Conservation (phyloP, 805 yeast genomes). For the Suhomyces tanzawaensis region DNA sequence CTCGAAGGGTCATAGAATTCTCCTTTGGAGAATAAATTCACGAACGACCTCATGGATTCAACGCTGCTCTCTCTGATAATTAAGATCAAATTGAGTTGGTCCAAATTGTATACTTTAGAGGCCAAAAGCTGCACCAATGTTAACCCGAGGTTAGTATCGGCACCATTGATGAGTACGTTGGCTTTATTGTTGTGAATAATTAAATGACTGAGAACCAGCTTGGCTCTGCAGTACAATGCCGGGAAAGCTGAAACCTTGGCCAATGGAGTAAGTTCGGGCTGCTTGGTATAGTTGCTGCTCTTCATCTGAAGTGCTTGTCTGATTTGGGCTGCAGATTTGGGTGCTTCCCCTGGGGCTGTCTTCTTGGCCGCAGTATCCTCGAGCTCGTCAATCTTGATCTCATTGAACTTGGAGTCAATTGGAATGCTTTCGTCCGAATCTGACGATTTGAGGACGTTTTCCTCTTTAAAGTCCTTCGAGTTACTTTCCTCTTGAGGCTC, state of each 20-base stretch:
- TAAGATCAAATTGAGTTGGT: slow-evolving; percentile 28
- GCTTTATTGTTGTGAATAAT: slow-evolving; percentile 17
- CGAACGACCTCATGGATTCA: slow-evolving; percentile 19
- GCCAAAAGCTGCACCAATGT: slow-evolving; percentile 34
- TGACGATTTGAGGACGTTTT: background rate
- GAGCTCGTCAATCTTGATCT: background rate
- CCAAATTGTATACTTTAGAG: slow-evolving; percentile 26
- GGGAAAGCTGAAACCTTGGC: slow-evolving; percentile 36
- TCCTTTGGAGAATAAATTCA: slow-evolving; percentile 17
- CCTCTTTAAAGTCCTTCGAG: background rate
- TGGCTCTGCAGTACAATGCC: slow-evolving; percentile 36
- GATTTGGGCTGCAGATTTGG: background rate
- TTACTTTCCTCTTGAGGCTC: background rate
- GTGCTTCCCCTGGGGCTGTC: background rate
- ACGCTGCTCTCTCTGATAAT: slow-evolving; percentile 25
- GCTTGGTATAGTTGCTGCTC: slow-evolving; percentile 8
- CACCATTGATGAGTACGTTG: slow-evolving; percentile 41
- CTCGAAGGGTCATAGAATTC: slow-evolving; percentile 21
- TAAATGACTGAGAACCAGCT: slow-evolving; percentile 31
- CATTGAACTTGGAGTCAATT: background rate
- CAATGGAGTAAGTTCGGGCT: slow-evolving; percentile 23
- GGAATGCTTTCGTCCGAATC: background rate
- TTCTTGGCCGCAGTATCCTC: background rate
- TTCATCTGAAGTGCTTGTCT: background rate
- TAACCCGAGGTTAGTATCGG: slow-evolving; percentile 37